Percentiles rank a stretch among this genome's conserved stretches.
Evolutionary conservation across 2,329 filamentous ascomycete genomes (phyloP).

Genomic region (Nakataea oryzae): DNA sequence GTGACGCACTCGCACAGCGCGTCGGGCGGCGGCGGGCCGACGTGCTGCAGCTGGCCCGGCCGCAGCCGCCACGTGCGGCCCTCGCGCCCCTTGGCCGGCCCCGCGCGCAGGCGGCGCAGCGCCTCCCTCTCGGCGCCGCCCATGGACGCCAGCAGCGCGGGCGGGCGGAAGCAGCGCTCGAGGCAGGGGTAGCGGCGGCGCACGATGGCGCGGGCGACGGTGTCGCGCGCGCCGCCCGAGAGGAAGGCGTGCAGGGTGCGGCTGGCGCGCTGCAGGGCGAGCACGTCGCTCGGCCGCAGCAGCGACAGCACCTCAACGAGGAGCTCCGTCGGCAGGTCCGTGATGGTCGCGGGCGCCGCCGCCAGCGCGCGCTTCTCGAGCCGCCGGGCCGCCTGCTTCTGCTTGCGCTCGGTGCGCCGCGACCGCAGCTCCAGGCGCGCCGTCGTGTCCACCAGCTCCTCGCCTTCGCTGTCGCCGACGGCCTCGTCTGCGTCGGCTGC

Average conservation of each 20-base stretch:
- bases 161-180: slow-evolving; percentile 38
- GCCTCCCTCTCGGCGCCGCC: slow-evolving; percentile 23
- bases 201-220: slow-evolving; percentile 33
- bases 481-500: too few species aligned
- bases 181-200: slow-evolving; percentile 37
- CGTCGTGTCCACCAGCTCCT: slow-evolving; percentile 38
- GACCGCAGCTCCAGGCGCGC: slow-evolving; percentile 34
- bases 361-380: slow-evolving; percentile 20
- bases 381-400: slow-evolving; percentile 31
- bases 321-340: slow-evolving; percentile 42
- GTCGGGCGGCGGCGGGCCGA: slow-evolving; percentile 31
- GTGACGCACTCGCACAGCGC: slow-evolving; percentile 46
- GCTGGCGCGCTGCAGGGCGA: slow-evolving; percentile 31
- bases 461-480: slow-evolving; percentile 15
- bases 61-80: slow-evolving; percentile 19
- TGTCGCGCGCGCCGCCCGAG: slow-evolving; percentile 23
- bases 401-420: slow-evolving; percentile 38
- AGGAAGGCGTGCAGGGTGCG: slow-evolving; percentile 31
- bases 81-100: slow-evolving; percentile 22
- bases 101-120: slow-evolving; percentile 13
- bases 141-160: slow-evolving; percentile 30
- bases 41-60: slow-evolving; percentile 25
- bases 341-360: slow-evolving; percentile 21
- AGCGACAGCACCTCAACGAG: slow-evolving; percentile 34
- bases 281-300: slow-evolving; percentile 38